Evolutionary conservation across 495 filamentous ascomycete species (phyloP).

Genomic region (Cudoniella acicularis): DNA sequence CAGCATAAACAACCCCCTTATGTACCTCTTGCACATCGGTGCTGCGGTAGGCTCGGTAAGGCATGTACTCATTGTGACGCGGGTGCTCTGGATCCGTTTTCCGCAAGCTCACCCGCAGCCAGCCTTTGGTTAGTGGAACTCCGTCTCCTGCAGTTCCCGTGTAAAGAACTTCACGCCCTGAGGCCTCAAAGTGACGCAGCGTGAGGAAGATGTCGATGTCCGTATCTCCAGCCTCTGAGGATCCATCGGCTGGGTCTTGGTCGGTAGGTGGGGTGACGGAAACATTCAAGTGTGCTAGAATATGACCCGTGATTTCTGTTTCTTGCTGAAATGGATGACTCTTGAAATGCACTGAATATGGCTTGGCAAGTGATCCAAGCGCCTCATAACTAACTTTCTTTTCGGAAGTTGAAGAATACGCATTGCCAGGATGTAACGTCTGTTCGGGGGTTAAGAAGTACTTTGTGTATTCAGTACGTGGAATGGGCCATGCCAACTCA

Average conservation of each 20-base stretch:
- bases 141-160: slow-evolving; percentile 49
- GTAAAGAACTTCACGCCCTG: slow-evolving; percentile 57
- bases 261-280: slow-evolving; percentile 39
- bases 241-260: slow-evolving; percentile 32
- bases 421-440: background rate
- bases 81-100: slow-evolving; percentile 45
- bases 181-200: slow-evolving; percentile 49
- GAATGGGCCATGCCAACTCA: slow-evolving; percentile 60
- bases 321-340: slow-evolving; percentile 50
- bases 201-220: slow-evolving; percentile 63
- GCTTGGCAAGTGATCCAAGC: slow-evolving; percentile 8
- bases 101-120: slow-evolving; percentile 53
- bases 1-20: slow-evolving; percentile 50
- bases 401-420: too few relatives aligned
- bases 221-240: too few relatives aligned
- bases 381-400: too few relatives aligned
- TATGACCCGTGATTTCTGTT: slow-evolving; percentile 63
- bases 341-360: slow-evolving; percentile 46
- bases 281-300: slow-evolving; percentile 56
- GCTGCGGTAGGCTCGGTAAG: slow-evolving; percentile 54
- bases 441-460: slow-evolving; percentile 31
- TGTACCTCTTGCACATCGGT: slow-evolving; percentile 52
- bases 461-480: slow-evolving; percentile 52
- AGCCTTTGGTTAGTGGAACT: slow-evolving; percentile 48
- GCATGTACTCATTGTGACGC: slow-evolving; percentile 45